phyloP scores from a whole-genome alignment of 495 filamentous ascomycete species.

The Lineolata rhizophorae region DNA sequence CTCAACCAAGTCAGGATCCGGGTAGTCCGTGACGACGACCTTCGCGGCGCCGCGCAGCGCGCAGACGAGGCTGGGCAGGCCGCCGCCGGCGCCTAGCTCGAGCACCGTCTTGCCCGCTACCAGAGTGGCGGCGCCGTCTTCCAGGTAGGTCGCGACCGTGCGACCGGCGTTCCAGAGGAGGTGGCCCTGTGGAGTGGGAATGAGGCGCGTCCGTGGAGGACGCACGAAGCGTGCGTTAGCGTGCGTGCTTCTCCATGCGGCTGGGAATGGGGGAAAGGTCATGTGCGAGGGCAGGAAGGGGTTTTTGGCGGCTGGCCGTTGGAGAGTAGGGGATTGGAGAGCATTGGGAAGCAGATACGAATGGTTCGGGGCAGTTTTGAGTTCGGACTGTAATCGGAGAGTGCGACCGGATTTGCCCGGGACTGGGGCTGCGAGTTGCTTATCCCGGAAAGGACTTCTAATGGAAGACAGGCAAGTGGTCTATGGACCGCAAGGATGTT shows the following conservation, averaged over 20 bases:
- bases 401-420: no score
- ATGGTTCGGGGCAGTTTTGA: no score
- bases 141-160: constrained; percentile 53
- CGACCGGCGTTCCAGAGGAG: constrained; percentile 78
- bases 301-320: no score
- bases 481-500: no score
- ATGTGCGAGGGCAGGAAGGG: no score
- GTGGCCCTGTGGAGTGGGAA: constrained; percentile 35
- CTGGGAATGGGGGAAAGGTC: neutral
- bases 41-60: constrained; percentile 41
- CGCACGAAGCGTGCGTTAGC: neutral
- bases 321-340: no score
- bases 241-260: no score
- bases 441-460: no score
- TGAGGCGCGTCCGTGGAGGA: neutral
- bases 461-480: no score
- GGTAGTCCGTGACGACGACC: constrained; percentile 75
- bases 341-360: no score
- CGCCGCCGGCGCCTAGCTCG: constrained; percentile 78
- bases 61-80: constrained; percentile 60
- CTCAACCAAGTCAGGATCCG: constrained; percentile 53
- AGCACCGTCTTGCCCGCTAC: constrained; percentile 44
- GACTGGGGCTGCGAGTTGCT: no score
- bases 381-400: no score
- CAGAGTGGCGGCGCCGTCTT: constrained; percentile 31